A percentile compares a stretch with the other conserved stretches of the same genome.
Evolutionary conservation across 2,329 filamentous ascomycete genomes (phyloP).

Genomic region (Dendryphion nanum): DNA sequence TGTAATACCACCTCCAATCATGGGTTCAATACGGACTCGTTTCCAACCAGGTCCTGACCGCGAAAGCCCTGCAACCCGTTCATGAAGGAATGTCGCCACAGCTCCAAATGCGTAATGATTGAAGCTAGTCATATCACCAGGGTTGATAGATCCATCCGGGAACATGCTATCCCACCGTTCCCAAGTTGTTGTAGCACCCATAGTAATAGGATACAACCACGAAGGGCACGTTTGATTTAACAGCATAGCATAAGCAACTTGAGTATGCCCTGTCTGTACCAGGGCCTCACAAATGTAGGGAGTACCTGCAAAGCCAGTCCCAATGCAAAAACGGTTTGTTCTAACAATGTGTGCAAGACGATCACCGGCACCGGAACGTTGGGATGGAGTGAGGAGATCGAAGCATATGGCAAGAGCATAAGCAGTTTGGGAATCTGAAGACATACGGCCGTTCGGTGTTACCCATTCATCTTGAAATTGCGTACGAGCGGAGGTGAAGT

Average conservation of each 20-base stretch:
- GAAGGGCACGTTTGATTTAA: conserved; percentile 44
- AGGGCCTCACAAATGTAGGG: conserved; percentile 4
- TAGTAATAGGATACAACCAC: conserved; percentile 50
- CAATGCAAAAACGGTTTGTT: not conserved
- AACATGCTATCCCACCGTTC: conserved; percentile 2
- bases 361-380: not conserved
- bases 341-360: not conserved
- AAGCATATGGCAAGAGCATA: not conserved
- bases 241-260: conserved; percentile 45
- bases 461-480: not conserved
- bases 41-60: conserved; percentile 2
- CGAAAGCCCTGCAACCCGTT: not conserved
- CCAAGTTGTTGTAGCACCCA: conserved; percentile 45
- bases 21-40: not conserved
- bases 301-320: conserved; percentile 1
- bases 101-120: conserved; percentile 1
- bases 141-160: conserved; percentile 1
- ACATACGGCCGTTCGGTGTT: not conserved
- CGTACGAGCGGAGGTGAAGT: not conserved
- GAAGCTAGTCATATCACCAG: conserved; percentile 2
- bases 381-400: not conserved
- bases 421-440: not conserved
- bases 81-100: conserved; percentile 2
- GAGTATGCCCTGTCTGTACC: conserved; percentile 2
- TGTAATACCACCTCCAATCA: not conserved